Conservation (phyloP, 495 filamentous ascomycete species). For the Aspergillus carlsbadensis region DNA sequence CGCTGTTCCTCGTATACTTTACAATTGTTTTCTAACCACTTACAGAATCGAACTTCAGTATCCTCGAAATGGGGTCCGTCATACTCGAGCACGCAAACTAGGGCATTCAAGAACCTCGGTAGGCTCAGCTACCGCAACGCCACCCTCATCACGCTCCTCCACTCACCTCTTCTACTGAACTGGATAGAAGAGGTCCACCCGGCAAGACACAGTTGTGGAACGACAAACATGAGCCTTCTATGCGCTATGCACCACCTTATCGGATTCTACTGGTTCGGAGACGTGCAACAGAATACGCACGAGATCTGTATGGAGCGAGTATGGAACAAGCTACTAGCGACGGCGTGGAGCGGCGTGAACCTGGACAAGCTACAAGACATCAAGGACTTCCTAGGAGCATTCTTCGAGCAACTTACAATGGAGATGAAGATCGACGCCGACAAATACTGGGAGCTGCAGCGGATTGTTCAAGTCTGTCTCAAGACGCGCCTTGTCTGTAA, state of each 20-base stretch:
- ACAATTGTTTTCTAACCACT: background rate
- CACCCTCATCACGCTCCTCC: constrained; percentile 39
- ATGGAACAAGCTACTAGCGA: background rate
- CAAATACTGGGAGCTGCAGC: background rate
- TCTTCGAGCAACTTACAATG: constrained; percentile 15
- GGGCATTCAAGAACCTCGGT: constrained; percentile 11
- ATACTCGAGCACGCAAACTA: background rate
- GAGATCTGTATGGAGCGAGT: constrained; percentile 1
- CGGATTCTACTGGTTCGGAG: constrained; percentile 23
- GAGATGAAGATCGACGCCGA: background rate
- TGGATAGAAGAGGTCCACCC: constrained; percentile 28
- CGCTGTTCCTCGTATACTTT: background rate
- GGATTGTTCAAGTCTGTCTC: constrained; percentile 4
- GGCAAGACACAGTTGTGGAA: background rate
- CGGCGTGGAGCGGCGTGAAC: constrained; percentile 1
- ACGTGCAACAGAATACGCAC: background rate
- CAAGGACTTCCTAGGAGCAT: constrained; percentile 19
- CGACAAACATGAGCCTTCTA: constrained; percentile 11
- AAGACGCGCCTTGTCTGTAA: constrained; percentile 5
- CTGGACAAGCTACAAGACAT: constrained; percentile 25
- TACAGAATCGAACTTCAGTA: background rate
- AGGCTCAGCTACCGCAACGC: constrained; percentile 45
- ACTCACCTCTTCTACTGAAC: constrained; percentile 37
- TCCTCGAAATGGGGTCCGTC: background rate
- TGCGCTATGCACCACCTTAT: constrained; percentile 20